A percentile compares a stretch with the other conserved stretches of the same genome.
Conservation (phyloP, 148 eudicot species). For the Vaccinium macrocarpon region DNA sequence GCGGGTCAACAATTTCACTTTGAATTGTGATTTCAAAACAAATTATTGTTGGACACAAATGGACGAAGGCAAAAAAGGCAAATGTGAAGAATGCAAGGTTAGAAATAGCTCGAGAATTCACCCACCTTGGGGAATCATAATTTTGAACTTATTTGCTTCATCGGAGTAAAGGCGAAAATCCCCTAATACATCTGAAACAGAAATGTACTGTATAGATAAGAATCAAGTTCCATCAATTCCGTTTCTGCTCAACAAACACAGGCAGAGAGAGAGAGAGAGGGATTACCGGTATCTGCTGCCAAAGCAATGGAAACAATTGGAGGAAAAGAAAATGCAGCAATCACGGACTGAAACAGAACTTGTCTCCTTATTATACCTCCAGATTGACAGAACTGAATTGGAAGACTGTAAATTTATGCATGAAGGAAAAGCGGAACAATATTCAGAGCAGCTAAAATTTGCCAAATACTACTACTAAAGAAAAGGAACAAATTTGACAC, state of each 20-base stretch:
- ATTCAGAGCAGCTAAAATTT: not conserved
- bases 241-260: no score
- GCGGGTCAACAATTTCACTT: not conserved
- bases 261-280: no score
- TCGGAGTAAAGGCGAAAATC: slow-evolving; percentile 69
- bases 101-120: slow-evolving; percentile 20
- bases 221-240: not conserved
- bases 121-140: slow-evolving; percentile 88
- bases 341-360: slow-evolving; percentile 28
- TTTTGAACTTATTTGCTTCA: slow-evolving; percentile 70
- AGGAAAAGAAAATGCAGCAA: slow-evolving; percentile 36
- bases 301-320: slow-evolving; percentile 37
- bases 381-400: slow-evolving; percentile 14
- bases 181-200: slow-evolving; percentile 33
- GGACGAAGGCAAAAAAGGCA: not conserved
- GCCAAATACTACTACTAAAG: not conserved
- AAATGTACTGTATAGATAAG: not conserved
- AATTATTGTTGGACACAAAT: not conserved
- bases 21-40: not conserved
- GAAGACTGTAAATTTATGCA: not conserved
- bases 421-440: not conserved
- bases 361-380: slow-evolving; percentile 29
- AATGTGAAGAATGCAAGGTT: not conserved
- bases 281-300: slow-evolving; percentile 34
- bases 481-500: not conserved